Base-by-base conservation (phyloP, 805 yeast genomes). In the Zygosaccharomyces kombuchaensis region DNA sequence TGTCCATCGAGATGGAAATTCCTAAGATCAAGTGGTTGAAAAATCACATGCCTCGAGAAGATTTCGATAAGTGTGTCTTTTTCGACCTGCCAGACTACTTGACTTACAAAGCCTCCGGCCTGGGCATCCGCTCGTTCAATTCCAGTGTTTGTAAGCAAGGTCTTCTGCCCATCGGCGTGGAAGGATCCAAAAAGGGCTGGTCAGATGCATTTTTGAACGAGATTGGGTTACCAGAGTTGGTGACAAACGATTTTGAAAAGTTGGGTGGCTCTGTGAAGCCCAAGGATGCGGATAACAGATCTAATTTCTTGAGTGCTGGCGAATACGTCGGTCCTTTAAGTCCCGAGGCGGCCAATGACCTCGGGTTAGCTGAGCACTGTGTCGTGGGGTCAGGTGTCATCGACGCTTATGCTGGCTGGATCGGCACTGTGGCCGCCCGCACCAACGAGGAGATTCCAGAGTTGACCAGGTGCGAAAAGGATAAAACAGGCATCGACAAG, bases 341-440 rank as follows among this genome's bases (percentile, higher is more conserved):
- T 14, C 69, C 70, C 22, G 57, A 68, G 34, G 78, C 96, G 4
- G 97, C 97, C 17, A 76, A 74, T 35, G 89, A 87, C 45, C 73
- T 93, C 58, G 98, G 98, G 9, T 74, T 93, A 51, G 77, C 93
- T 8, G 76, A 84, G 17, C 73, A 75, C 43, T 85, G 95, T 68
- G 78, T 81, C 26, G 98, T 93, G 34, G 97, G 96, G 6, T 82
- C 95, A 1, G 97, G 96, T 61, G 96, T 93, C 31, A 93, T 93
- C 62, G 99, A 93, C 65, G 97, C 98, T 5, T 93, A 93, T 62
- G 95, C 98, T 3, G 99, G 99, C 36, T 93, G 98, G 97, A 80
- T 93, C 45, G 99, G 99, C 46, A 93, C 98, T 1, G 96, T 91
- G 48, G 99, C 97, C 22, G 96, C 95, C 1, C 81, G 82, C 55